Conservation (phyloP, 31 red algal species). For the Endocladia muricata region DNA sequence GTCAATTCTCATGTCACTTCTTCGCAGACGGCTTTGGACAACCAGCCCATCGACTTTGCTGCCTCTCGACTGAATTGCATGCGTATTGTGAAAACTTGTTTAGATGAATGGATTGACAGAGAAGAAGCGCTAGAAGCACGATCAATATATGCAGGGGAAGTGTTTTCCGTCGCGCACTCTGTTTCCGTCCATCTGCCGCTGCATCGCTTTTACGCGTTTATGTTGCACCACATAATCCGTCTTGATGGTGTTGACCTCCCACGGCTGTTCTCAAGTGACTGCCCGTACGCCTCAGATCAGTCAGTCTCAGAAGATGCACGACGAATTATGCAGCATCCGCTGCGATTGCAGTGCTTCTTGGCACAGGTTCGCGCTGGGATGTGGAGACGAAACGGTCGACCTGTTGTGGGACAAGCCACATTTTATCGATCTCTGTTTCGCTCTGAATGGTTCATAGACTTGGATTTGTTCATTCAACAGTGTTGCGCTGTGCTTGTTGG, state of each 20-base stretch:
- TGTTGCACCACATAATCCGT: conserved; percentile 65
- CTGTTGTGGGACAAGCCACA: conserved; percentile 19
- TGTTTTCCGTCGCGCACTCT: conserved; percentile 40
- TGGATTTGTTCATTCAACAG: conserved; percentile 80
- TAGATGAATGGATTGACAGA: conserved; percentile 71
- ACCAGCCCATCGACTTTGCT: neutral
- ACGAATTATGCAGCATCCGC: conserved; percentile 37
- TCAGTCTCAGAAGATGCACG: neutral
- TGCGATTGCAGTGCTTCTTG: conserved; percentile 63
- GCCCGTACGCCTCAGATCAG: neutral
- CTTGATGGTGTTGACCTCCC: conserved; percentile 40
- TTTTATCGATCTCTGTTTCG: conserved; percentile 49
- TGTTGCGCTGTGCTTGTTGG: conserved; percentile 54
- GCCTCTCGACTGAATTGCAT: conserved; percentile 41
- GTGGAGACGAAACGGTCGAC: conserved; percentile 82
- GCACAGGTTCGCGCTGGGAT: conserved; percentile 75
- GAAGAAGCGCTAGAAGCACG: conserved; percentile 57
- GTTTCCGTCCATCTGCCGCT: conserved; percentile 80
- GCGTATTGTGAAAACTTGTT: conserved; percentile 42
- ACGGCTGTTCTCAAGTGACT: conserved; percentile 23
- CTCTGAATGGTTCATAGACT: conserved; percentile 82
- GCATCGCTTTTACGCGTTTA: conserved; percentile 70
- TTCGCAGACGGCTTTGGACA: neutral
- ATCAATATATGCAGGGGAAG: conserved; percentile 26
- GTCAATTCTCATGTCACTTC: neutral